Evolutionary conservation across 2,329 filamentous ascomycete species (phyloP).

Genomic region (Penicillium griseofulvum): DNA sequence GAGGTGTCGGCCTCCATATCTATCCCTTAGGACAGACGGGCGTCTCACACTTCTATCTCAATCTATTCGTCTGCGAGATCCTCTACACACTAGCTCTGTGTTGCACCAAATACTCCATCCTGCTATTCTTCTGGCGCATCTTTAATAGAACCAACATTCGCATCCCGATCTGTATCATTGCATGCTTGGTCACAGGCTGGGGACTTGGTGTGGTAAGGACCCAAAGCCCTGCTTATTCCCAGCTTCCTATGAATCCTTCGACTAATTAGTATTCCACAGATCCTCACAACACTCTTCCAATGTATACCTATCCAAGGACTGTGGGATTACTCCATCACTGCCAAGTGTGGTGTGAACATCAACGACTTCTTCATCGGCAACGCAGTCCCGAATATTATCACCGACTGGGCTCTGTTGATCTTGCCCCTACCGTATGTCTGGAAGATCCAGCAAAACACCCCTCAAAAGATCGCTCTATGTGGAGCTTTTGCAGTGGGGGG

Average conservation of each 20-base stretch:
- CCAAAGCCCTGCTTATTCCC: not conserved
- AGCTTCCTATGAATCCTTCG: not conserved
- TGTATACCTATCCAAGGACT: not conserved
- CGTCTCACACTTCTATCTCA: not conserved
- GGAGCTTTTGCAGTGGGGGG: not conserved
- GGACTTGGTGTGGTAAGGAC: not conserved
- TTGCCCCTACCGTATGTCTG: not conserved
- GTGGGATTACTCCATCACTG: not conserved
- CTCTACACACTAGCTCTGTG: not conserved
- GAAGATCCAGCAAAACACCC: not conserved
- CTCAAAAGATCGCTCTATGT: not conserved
- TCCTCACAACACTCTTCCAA: not conserved
- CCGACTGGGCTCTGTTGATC: not conserved
- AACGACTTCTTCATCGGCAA: not conserved
- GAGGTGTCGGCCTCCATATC: not conserved
- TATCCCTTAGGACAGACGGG: not conserved
- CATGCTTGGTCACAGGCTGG: not conserved
- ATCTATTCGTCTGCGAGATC: not conserved
- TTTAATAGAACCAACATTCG: not conserved
- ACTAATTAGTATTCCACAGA: not conserved
- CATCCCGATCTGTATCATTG: not conserved
- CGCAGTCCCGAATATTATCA: not conserved
- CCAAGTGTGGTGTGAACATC: not conserved
- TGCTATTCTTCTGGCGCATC: not conserved
- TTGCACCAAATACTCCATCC: not conserved